Conservation (phyloP, 345 rosid genomes). For the Gynandropsis gynandra region DNA sequence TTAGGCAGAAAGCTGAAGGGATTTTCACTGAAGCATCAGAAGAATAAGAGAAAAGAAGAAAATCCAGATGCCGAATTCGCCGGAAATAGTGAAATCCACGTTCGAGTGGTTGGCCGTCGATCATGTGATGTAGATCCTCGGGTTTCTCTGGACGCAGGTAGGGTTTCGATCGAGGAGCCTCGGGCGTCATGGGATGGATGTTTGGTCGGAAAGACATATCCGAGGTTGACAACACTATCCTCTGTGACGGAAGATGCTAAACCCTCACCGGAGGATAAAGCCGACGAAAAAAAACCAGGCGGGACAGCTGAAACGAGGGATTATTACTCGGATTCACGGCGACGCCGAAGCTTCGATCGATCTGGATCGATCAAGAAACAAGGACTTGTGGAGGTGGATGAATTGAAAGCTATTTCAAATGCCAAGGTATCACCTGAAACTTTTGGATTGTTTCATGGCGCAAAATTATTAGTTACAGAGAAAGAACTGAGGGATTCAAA, state of each 20-base stretch:
- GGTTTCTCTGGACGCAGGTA: constrained; percentile 45
- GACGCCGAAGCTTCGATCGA: constrained; percentile 75
- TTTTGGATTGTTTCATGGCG: constrained; percentile 55
- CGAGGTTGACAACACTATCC: constrained; percentile 40
- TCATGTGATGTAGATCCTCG: constrained; percentile 72
- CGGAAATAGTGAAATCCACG: constrained; percentile 19
- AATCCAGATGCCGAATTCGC: constrained; percentile 10
- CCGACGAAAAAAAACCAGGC: constrained; percentile 46
- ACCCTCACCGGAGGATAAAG: constrained; percentile 23
- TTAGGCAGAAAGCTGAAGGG: constrained; percentile 51
- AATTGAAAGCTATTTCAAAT: constrained; percentile 41
- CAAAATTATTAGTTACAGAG: constrained; percentile 52
- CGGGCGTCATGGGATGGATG: constrained; percentile 80
- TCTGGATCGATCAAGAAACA: constrained; percentile 37
- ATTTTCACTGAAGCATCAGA: constrained; percentile 48
- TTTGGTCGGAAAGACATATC: constrained; percentile 47
- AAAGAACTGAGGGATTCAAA: constrained; percentile 50
- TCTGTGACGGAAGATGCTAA: constrained; percentile 51
- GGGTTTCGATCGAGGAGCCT: constrained; percentile 50
- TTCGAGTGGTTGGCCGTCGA: constrained; percentile 44
- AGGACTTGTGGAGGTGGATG: constrained; percentile 55
- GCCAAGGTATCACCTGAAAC: constrained; percentile 64
- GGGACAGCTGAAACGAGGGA: constrained; percentile 86
- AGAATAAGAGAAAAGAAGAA: constrained; percentile 26
- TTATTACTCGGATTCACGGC: constrained; percentile 55